Conservation (phyloP, 2,329 filamentous ascomycete genomes). For the Rhynchosporium graminicola region DNA sequence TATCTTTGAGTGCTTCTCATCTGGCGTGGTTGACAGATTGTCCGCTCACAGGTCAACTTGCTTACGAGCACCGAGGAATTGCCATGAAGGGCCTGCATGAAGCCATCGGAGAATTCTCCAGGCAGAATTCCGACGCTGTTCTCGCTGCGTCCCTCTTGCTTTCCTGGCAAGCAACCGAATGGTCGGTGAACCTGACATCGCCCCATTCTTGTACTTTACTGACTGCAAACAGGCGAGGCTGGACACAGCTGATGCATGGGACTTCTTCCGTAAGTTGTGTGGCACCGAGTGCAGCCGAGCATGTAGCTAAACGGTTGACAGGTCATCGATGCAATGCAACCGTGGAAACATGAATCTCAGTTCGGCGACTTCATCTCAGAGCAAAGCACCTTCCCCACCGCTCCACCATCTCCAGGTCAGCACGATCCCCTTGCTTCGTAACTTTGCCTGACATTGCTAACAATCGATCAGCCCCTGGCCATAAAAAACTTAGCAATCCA, state of each 20-base stretch:
- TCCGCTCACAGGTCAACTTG: conserved; percentile 80
- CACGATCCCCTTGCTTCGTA: not conserved
- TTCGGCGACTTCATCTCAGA: conserved; percentile 81
- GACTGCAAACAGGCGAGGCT: conserved; percentile 71
- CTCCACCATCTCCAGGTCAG: conserved; percentile 57
- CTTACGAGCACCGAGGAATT: conserved; percentile 83
- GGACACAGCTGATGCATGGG: conserved; percentile 90
- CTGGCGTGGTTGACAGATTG: conserved; percentile 88
- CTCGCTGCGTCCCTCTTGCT: conserved; percentile 88
- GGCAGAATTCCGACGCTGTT: conserved; percentile 85
- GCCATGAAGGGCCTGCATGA: conserved; percentile 87
- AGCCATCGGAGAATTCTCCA: conserved; percentile 81
- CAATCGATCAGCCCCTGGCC: conserved; percentile 49
- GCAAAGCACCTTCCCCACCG: conserved; percentile 71
- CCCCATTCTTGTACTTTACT: conserved; percentile 29
- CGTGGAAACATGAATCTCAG: conserved; percentile 86
- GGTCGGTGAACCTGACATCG: conserved; percentile 59
- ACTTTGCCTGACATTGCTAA: not conserved
- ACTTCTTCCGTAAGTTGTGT: conserved; percentile 73
- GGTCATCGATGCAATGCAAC: conserved; percentile 89
- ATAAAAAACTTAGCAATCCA: conserved; percentile 59
- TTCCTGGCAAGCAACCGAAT: conserved; percentile 95
- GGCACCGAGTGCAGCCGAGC: conserved; percentile 14
- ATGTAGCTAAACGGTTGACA: conserved; percentile 44
- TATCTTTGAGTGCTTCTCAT: conserved; percentile 94